Evolutionary conservation across 768 basidiomycete species (phyloP), one percentile per base, ranked within the genome.

Genomic region (Pholiota conissans): DNA sequence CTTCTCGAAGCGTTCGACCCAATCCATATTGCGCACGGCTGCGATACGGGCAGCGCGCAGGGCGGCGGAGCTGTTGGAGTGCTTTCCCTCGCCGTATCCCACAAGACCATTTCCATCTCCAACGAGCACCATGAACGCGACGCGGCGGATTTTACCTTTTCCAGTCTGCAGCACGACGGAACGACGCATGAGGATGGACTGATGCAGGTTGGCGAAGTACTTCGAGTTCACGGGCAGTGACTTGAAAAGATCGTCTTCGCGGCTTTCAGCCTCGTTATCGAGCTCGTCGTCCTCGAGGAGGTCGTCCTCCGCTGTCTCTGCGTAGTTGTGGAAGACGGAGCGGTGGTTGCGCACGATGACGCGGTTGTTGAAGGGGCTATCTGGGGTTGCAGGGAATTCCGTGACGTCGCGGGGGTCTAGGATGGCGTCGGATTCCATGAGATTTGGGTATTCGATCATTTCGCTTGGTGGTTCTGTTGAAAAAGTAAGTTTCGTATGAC

Each of bases 1-100:
- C 61, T 85, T 78, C 72, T 99, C 96, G 73, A 94, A 98, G n/a
- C 93, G 85, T 62, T 91, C 89, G 54, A 99, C 93, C 65, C 79
- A 89, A 72, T 98, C 97, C 89, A 98, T 89, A 67, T 87, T 90
- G 60, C 88, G 81, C 27, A 96, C 78, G 2, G 93, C 97, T 1
- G 68, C 67, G 3, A 76, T 84, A 73, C 32, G 78, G 72, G 61
- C 83, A 73, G n/a, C 89, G 81, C 69, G 87, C 14, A 79, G 67
- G 2, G 90, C 91, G 16, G 76, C 72, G 6, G 76, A 58, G 1
- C 65, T 64, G 35, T 90, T 86, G 2, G 71, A 73, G 70, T 89
- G 85, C 71, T 93, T 95, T 56, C 86, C 93, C 67, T 91, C 84
- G 3, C 93, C 93, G 34, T 86, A 79, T 3, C 93, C 93, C 0